Evolutionary conservation across 768 basidiomycete species (phyloP), one percentile per base, ranked within the genome.

Genomic region (Exsudoporus frostii): DNA sequence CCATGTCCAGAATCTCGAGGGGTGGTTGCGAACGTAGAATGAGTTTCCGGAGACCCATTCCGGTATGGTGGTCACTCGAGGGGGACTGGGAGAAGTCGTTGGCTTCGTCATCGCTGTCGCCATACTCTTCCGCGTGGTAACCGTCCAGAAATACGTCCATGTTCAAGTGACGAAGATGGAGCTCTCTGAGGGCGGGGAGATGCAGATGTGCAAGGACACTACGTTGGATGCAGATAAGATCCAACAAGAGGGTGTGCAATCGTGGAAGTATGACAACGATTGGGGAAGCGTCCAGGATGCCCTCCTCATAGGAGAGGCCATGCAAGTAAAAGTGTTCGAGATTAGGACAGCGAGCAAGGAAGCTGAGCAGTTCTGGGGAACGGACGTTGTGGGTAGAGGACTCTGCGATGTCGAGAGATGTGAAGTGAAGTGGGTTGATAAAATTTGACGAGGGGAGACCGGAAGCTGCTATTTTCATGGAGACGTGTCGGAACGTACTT

Each of bases 81-180:
- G 85, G 86, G 6, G 86, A 88, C 62, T 86, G 86, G 4, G 89
- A 90, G 59, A 77, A 88, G 70, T 91, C 89, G 15, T 68, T 58
- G 15, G 82, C 83, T 60, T 88, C 88, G 57, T 90, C 88, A 8
- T 87, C 87, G 58, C 81, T 85, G 55, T 90, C 89, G 30, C 87
- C 87, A 7, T 76, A 71, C 50, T 88, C 87, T 25, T 65, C 47
- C 7, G 53, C 39, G 15, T 70, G 63, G 27, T 83, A 71, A 15
- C 64, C 61, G 4, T 59, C 40, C 3, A 67, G 51, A 41, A 50
- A 45, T 54, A 77, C 80, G 48, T 86, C 85, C 63, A 84, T 79
- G 61, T 90, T 90, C 19, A 89, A 71, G 55, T 84, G 80, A 7
- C 80, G 73, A 54, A 91, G 83, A 62, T 77, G 78, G 37, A 91